A percentile compares a stretch with the other conserved stretches of the same genome.
phyloP scores from a whole-genome alignment of 2,329 filamentous ascomycete genomes.

The Neofusicoccum umdonicola region DNA sequence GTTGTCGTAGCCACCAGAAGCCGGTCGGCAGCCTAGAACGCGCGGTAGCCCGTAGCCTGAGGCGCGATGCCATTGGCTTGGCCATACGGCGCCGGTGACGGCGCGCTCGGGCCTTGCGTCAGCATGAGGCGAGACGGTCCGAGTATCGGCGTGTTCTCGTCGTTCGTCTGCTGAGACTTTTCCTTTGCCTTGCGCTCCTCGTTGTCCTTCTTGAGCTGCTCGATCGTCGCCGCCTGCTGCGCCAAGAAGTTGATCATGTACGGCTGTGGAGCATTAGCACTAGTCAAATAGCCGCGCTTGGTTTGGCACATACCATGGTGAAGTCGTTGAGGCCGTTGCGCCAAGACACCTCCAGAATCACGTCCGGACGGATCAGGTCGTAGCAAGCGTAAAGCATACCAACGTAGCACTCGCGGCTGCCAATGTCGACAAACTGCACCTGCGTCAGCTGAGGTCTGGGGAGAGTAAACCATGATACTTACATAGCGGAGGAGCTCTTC shows the following conservation, averaged over 20 bases:
- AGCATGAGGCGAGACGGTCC: conserved; percentile 90
- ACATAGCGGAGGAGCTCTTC: conserved; percentile 96
- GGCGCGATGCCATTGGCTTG: conserved; percentile 87
- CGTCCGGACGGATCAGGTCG: conserved; percentile 88
- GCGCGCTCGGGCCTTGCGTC: conserved; percentile 73
- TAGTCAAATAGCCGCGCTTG: neutral
- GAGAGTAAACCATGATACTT: conserved; percentile 52
- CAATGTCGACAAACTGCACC: conserved; percentile 91
- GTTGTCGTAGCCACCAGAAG: neutral
- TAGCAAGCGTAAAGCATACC: conserved; percentile 99
- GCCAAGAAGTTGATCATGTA: conserved; percentile 99
- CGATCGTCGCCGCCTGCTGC: conserved; percentile 84
- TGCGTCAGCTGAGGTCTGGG: conserved; percentile 32
- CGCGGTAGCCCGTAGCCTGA: conserved; percentile 67
- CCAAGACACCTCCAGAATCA: conserved; percentile 96
- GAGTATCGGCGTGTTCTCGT: conserved; percentile 91
- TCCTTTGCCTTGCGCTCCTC: conserved; percentile 79
- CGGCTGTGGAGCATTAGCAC: conserved; percentile 48
- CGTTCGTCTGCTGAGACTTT: conserved; percentile 77
- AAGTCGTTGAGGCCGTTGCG: conserved; percentile 92
- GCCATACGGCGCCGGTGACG: conserved; percentile 66
- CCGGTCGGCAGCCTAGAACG: conserved; percentile 29
- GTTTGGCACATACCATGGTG: conserved; percentile 66
- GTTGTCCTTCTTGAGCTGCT: conserved; percentile 87
- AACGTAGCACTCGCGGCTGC: conserved; percentile 98